Conservation (phyloP, 1,284 basidiomycete genomes). For the Ganoderma lucidum region DNA sequence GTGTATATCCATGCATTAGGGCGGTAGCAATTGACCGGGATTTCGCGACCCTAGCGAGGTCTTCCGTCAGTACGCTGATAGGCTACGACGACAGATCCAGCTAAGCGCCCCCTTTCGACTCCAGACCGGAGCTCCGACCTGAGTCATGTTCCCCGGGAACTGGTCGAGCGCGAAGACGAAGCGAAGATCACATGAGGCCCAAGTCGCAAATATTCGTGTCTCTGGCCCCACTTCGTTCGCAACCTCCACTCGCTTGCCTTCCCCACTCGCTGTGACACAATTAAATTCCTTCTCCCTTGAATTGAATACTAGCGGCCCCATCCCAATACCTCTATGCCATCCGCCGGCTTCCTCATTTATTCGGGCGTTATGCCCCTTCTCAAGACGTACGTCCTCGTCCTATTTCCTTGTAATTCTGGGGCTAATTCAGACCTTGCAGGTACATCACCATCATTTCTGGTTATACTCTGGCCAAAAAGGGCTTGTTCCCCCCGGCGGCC, state of each 20-base stretch:
- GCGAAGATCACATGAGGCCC: background rate
- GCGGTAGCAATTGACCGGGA: background rate
- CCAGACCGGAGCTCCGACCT: background rate
- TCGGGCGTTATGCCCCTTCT: constrained; percentile 44
- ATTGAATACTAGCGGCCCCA: background rate
- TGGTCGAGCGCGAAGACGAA: background rate
- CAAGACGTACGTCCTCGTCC: constrained; percentile 37
- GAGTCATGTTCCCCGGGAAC: background rate
- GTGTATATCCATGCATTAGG: constrained; percentile 4
- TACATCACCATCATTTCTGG: constrained; percentile 47
- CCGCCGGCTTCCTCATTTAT: constrained; percentile 43
- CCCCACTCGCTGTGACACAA: no score
- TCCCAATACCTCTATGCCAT: constrained; percentile 24
- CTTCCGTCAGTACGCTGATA: background rate
- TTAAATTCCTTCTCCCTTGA: background rate
- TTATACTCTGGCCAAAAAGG: constrained; percentile 43
- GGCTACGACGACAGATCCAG: background rate
- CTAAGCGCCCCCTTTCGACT: background rate
- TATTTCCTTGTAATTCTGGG: background rate
- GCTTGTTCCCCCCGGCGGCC: constrained; percentile 46
- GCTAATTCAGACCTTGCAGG: constrained; percentile 25
- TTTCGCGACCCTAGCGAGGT: background rate
- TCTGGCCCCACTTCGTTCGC: no score
- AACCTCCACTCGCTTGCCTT: background rate
- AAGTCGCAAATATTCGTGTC: no score